Evolutionary conservation across 1,284 basidiomycete genomes (phyloP).

Genomic region (Grifola frondosa): DNA sequence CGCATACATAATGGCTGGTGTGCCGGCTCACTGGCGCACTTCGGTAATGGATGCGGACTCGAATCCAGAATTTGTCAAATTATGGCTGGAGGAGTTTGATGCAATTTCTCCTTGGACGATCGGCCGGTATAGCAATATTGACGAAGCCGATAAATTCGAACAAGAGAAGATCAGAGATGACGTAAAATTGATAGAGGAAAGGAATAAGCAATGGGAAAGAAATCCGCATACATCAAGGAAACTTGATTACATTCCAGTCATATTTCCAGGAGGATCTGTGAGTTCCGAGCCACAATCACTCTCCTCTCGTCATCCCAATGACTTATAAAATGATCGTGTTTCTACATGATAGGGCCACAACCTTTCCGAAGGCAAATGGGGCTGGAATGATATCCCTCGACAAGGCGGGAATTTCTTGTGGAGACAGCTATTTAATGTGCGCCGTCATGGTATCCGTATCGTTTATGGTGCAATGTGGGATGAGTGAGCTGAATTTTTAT

Average conservation of each 20-base stretch:
- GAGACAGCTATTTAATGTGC: slow-evolving; percentile 69
- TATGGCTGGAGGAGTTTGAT: slow-evolving; percentile 73
- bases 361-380: slow-evolving; percentile 64
- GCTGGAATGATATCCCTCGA: slow-evolving; percentile 62
- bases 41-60: slow-evolving; percentile 63
- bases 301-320: background rate
- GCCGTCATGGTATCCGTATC: slow-evolving; percentile 56
- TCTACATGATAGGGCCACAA: slow-evolving; percentile 66
- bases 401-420: slow-evolving; percentile 73
- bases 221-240: slow-evolving; percentile 42
- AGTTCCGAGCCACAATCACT: slow-evolving; percentile 28
- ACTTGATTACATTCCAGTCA: slow-evolving; percentile 73
- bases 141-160: slow-evolving; percentile 58
- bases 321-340: no score
- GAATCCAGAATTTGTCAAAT: slow-evolving; percentile 58
- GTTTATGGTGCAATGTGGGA: slow-evolving; percentile 86
- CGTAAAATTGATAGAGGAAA: slow-evolving; percentile 52
- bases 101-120: slow-evolving; percentile 78
- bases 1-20: slow-evolving; percentile 68
- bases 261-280: slow-evolving; percentile 74
- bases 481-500: slow-evolving; percentile 49
- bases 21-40: slow-evolving; percentile 70
- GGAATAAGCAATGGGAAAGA: slow-evolving; percentile 39
- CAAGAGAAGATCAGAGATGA: slow-evolving; percentile 61
- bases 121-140: slow-evolving; percentile 57